These are phyloP conservation scores for Lentinula raphanica DNA, from an alignment of 768 basidiomycete genomes.

Conservation along the genomic window DNA sequence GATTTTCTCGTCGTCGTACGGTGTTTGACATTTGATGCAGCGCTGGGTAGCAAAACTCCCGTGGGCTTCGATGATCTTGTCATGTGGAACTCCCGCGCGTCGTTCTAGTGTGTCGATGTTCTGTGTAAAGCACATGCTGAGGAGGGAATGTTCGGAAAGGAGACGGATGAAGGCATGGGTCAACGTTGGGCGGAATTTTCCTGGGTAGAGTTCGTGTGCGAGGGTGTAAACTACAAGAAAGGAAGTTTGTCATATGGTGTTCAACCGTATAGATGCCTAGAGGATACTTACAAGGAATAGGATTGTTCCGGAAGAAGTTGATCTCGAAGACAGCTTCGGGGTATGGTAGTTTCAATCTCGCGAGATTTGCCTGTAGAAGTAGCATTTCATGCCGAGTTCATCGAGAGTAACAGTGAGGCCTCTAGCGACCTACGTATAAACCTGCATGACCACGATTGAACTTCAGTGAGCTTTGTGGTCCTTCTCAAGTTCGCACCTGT, in stretches of 20 bases:
- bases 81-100: slow-evolving; percentile 66
- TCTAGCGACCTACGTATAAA: slow-evolving; percentile 38
- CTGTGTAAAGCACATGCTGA: slow-evolving; percentile 82
- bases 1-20: slow-evolving; percentile 66
- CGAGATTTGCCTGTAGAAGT: slow-evolving; percentile 60
- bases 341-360: slow-evolving; percentile 74
- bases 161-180: slow-evolving; percentile 90
- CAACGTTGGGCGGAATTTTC: slow-evolving; percentile 79
- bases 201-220: slow-evolving; percentile 90
- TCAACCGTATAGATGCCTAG: not conserved
- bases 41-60: slow-evolving; percentile 88
- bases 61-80: slow-evolving; percentile 89
- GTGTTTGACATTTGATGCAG: slow-evolving; percentile 68
- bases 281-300: slow-evolving; percentile 61
- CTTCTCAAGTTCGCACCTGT: too few relatives aligned
- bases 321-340: slow-evolving; percentile 97
- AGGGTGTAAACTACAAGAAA: slow-evolving; percentile 74
- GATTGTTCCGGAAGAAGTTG: slow-evolving; percentile 74
- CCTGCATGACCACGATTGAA: too few relatives aligned
- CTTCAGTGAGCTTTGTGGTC: too few relatives aligned
- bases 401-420: slow-evolving; percentile 14
- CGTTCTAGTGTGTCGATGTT: slow-evolving; percentile 93
- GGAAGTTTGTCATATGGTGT: too few relatives aligned
- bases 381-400: not conserved
- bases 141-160: slow-evolving; percentile 59